phyloP scores from a whole-genome alignment of 441 rosid genomes.

The Omphalea diandra region DNA sequence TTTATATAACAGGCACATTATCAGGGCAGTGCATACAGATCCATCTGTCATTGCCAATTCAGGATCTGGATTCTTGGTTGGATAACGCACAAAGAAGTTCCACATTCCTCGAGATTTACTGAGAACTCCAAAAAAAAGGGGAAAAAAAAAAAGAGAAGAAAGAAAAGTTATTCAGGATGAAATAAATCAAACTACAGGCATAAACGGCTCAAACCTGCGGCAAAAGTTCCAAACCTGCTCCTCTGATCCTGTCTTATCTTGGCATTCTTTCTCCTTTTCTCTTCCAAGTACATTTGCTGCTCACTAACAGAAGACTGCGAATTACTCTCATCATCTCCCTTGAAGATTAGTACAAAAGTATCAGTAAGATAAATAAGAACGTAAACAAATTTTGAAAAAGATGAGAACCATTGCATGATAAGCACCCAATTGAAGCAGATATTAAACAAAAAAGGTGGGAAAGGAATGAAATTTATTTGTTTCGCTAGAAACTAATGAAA shows the following conservation, averaged over 20 bases:
- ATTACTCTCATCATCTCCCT: conserved; percentile 61
- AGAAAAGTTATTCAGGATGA: conserved; percentile 9
- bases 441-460: background rate
- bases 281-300: conserved; percentile 43
- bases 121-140: conserved; percentile 25
- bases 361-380: conserved; percentile 24
- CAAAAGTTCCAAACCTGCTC: conserved; percentile 45
- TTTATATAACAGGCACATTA: conserved; percentile 15
- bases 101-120: conserved; percentile 60
- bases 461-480: conserved; percentile 4
- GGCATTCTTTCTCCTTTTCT: conserved; percentile 39
- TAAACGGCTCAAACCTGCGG: conserved; percentile 18
- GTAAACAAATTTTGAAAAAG: conserved; percentile 7
- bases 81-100: conserved; percentile 51
- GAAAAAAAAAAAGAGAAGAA: conserved; percentile 12
- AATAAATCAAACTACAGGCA: conserved; percentile 20
- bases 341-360: conserved; percentile 29
- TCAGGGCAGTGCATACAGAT: conserved; percentile 41
- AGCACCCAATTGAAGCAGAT: background rate
- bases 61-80: conserved; percentile 41
- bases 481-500: background rate
- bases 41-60: conserved; percentile 37
- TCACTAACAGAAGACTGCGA: conserved; percentile 41
- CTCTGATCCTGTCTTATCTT: conserved; percentile 37
- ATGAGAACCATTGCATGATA: background rate